Conservation (phyloP, 768 basidiomycete genomes). For the Hortiboletus campestris region DNA sequence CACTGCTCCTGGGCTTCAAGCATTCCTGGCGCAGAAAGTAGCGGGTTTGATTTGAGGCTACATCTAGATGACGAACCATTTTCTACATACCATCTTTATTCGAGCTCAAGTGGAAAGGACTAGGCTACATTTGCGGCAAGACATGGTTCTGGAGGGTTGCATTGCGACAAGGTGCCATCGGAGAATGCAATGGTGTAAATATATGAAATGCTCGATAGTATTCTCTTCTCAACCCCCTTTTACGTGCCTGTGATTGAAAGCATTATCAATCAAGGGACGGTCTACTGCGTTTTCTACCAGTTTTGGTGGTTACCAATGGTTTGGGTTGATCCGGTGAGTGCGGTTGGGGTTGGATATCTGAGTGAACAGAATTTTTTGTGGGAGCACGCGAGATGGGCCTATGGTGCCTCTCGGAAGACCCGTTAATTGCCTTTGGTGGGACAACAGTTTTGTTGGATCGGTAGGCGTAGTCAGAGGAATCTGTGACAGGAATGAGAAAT, state of each 20-base stretch:
- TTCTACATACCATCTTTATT: constrained; percentile 25
- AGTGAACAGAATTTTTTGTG: constrained; percentile 20
- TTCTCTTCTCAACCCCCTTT: constrained; percentile 18
- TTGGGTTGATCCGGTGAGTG: constrained; percentile 11
- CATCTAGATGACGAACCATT: constrained; percentile 18
- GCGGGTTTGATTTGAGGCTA: constrained; percentile 16
- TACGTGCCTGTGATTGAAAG: constrained; percentile 14
- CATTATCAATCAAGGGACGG: constrained; percentile 25
- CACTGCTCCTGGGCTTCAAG: constrained; percentile 29
- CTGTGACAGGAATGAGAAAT: constrained; percentile 15
- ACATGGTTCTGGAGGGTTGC: constrained; percentile 19
- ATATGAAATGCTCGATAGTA: constrained; percentile 26
- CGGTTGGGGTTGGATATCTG: constrained; percentile 13
- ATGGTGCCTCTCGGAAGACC: constrained; percentile 9
- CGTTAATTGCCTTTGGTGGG: constrained; percentile 17
- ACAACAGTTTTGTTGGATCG: constrained; percentile 8
- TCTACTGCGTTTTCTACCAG: constrained; percentile 35
- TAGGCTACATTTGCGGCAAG: constrained; percentile 31
- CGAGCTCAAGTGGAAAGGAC: constrained; percentile 12
- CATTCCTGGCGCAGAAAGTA: constrained; percentile 29
- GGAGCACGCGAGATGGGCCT: constrained; percentile 11
- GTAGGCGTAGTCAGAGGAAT: constrained; percentile 24
- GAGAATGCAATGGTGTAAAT: constrained; percentile 29
- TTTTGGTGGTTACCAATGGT: constrained; percentile 19
- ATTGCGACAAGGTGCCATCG: constrained; percentile 28